Conservation (phyloP, 2,329 filamentous ascomycete genomes). For the Hypoxylon rubiginosum region DNA sequence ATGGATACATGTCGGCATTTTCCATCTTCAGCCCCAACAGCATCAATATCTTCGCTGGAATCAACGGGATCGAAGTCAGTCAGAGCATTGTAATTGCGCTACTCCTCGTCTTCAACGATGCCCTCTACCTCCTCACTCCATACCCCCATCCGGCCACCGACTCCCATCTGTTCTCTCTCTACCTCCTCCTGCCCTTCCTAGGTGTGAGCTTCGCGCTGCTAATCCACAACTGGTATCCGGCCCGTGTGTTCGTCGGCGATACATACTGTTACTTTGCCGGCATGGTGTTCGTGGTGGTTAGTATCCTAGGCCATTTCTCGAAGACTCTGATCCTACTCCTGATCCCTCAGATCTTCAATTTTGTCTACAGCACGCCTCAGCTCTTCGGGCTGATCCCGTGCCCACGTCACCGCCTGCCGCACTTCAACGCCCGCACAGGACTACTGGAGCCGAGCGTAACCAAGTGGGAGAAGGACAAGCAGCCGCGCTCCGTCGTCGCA, state of each 20-base stretch:
- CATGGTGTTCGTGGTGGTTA: slow-evolving; percentile 98
- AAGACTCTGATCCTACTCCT: slow-evolving; percentile 94
- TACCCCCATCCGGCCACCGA: slow-evolving; percentile 95
- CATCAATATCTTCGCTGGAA: slow-evolving; percentile 99
- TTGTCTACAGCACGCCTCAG: slow-evolving; percentile 92
- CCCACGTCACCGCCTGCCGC: slow-evolving; percentile 90
- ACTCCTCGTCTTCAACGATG: slow-evolving; percentile 87
- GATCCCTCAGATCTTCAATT: slow-evolving; percentile 96
- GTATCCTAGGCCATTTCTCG: slow-evolving; percentile 96
- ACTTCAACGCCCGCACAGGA: slow-evolving; percentile 87
- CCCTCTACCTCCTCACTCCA: slow-evolving; percentile 84
- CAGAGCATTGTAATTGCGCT: slow-evolving; percentile 92
- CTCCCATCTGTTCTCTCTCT: slow-evolving; percentile 95
- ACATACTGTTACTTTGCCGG: slow-evolving; percentile 99
- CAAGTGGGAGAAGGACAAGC: slow-evolving; percentile 75
- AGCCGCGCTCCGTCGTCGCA: slow-evolving; percentile 75
- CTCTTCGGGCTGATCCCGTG: slow-evolving; percentile 92
- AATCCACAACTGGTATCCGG: slow-evolving; percentile 95
- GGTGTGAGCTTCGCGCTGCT: slow-evolving; percentile 90
- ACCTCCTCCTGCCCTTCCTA: slow-evolving; percentile 92
- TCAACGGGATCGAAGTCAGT: slow-evolving; percentile 97
- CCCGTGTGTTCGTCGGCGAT: slow-evolving; percentile 95
- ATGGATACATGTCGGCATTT: slow-evolving; percentile 95
- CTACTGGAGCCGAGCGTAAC: slow-evolving; percentile 89
- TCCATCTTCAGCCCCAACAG: slow-evolving; percentile 98